These are phyloP conservation scores for Quercus lobata DNA, from an alignment of 331 rosid species.

Conservation along the genomic window DNA sequence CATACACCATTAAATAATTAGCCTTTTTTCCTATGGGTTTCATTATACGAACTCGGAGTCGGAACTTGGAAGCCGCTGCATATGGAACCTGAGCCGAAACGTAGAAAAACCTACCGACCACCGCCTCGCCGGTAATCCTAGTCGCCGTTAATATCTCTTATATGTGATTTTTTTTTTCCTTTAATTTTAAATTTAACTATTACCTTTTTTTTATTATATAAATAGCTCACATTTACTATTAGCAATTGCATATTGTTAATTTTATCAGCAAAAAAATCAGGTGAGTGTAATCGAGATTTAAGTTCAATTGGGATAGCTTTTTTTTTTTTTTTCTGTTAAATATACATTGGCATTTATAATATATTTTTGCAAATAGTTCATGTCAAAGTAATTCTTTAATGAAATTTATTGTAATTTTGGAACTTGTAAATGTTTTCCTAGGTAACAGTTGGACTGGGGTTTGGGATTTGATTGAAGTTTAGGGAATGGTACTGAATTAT, in stretches of 20 bases:
- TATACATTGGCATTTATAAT: no score
- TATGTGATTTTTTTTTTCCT: neutral
- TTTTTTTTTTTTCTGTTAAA: no score
- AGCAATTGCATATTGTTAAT: neutral
- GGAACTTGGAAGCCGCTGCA: neutral
- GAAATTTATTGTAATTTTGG: neutral
- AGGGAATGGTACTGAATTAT: neutral
- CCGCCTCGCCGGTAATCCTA: conserved; percentile 24
- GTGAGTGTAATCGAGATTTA: neutral
- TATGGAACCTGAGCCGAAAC: conserved; percentile 32
- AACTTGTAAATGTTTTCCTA: neutral
- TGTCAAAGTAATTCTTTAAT: neutral
- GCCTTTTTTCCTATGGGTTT: neutral
- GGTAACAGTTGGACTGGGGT: neutral
- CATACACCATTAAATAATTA: neutral
- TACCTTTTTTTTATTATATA: no score
- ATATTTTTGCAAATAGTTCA: no score
- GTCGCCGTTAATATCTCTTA: neutral
- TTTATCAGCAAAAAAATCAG: neutral
- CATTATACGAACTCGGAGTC: no score
- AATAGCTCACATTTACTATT: no score
- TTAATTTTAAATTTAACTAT: neutral
- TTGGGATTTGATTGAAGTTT: conserved; percentile 2
- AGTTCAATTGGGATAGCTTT: no score
- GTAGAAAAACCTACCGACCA: conserved; percentile 27